Base-by-base conservation (phyloP, 495 filamentous ascomycete genomes). In the Glutinoglossum americanum region DNA sequence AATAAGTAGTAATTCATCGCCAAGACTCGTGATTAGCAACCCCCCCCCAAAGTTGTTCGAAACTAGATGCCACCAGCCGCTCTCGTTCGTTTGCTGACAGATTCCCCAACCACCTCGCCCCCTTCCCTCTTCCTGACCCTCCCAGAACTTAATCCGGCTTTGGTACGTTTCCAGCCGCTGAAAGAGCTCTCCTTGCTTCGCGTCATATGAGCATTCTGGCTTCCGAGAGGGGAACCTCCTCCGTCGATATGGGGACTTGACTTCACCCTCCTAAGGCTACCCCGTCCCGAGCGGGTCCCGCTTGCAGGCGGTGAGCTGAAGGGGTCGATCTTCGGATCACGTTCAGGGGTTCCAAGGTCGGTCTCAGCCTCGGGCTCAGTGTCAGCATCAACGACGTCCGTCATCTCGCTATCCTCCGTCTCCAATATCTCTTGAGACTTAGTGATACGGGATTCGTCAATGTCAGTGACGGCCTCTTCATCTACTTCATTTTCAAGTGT, bases 101-200 rank as follows among this genome's bases (percentile, higher is more conserved):
- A 27, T n/a, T 30, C 49, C 1, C 49, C 13, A 53, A 5, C 23
- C 49, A 10, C 23, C 23, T 53, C 41, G 41, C 5, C 41, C n/a
- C 30, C 30, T 33, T 45, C 41, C 13, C 41, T 45, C 41, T 45
- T 45, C n/a, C 23, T 53, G 7, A 53, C 49, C 19, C 28, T 53
- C 33, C 33, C 54, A 55, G 54, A 41, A 9, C 8, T 27, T 6
- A 19, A 41, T 11, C 19, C 15, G 13, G 23, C 39, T 48, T 86
- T 86, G 60, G 74, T 76, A 21, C 81, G 75, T 41, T 71, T 70
- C 81, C 82, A 87, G 53, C 69, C 69, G 60, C 79, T 76, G 61
- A 86, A 88, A 0, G 82, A 80, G 62, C 80, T 84, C 13, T 68
- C 67, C 60, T 76, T 79, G 49, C 64, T 63, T 32, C 55, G 60